Base-by-base conservation (phyloP, 331 rosid genomes). In the Rosa hybrid region DNA sequence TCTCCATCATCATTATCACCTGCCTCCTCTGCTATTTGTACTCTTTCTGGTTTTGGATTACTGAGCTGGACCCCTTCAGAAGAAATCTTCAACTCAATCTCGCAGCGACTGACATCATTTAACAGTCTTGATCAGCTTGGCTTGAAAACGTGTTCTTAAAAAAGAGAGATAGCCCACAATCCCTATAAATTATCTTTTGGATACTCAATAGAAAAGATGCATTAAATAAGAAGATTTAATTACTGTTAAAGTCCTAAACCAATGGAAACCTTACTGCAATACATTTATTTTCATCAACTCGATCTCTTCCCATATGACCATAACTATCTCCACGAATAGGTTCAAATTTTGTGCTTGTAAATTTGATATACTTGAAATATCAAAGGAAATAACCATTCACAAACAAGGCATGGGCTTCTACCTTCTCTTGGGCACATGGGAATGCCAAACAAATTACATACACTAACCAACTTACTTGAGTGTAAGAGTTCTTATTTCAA, bases 281-380 rank as follows among this genome's bases (percentile, higher is more conserved):
- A 51, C 2, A 3, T 8, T 13, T 2, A 60, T n/a, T 13, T 42
- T 5, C 17, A 23, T 41, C 6, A 56, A 56, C 12, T 12, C n/a
- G n/a, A n/a, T n/a, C 23, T 60, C 54, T 49, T 50, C 23, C 39
- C 74, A 68, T 67, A 7, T 77, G 74, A 77, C 45, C 68, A 68
- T 1, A 62, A 10, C 41, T 0, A 14, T 41, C 75, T 39, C 9
- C 14, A 42, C 2, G 27, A 56, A 57, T 12, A 39, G 78, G 45
- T 39, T 17, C 21, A 1, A 3, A n/a, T 57, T 75, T 69, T 21
- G 50, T 23, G 42, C 21, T 41, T 14, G 42, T 13, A 13, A 13
- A 59, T 7, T n/a, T 75, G 34, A 75, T 42, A 25, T 42, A 27
- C 68, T 27, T 25, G 18, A 63, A 12, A 5, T 0, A 27, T 25